Percentiles rank a stretch among this genome's conserved stretches.
These are phyloP conservation scores for Citrus australasica DNA, from an alignment of 345 rosid species.

Conservation along the genomic window DNA sequence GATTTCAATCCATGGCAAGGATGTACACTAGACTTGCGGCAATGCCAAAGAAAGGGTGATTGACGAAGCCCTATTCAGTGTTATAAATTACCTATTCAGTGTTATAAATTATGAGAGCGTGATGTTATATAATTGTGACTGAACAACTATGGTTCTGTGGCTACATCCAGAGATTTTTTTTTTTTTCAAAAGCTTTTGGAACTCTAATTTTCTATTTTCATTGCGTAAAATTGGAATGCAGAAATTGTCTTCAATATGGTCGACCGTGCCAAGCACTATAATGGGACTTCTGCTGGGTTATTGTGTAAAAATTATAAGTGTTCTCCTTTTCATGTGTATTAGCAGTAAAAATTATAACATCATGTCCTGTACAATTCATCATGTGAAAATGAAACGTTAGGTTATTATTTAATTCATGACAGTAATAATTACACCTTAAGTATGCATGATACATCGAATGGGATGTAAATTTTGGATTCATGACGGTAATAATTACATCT, in stretches of 20 bases:
- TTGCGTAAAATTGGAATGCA: neutral
- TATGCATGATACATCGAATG: too few species aligned
- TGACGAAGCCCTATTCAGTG: neutral
- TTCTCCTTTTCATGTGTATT: neutral
- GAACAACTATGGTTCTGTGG: neutral
- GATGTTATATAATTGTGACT: neutral
- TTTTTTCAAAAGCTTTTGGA: neutral
- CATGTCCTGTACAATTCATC: neutral
- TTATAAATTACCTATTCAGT: neutral
- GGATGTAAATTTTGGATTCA: too few species aligned
- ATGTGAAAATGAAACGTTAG: neutral
- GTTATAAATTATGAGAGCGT: neutral
- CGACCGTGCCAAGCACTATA: neutral
- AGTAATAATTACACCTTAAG: too few species aligned
- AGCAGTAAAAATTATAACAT: neutral
- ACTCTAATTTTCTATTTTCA: too few species aligned
- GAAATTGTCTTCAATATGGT: neutral
- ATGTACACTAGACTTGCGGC: conserved; percentile 94
- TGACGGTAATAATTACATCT: too few species aligned
- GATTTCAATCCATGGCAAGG: conserved; percentile 93
- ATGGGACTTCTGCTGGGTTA: neutral
- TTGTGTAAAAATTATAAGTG: neutral
- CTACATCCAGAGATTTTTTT: neutral
- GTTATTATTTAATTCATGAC: too few species aligned
- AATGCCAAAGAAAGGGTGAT: conserved; percentile 87